These are phyloP conservation scores for Penicillium sp. DNA, from an alignment of 2,329 filamentous ascomycete species.

Conservation along the genomic window DNA sequence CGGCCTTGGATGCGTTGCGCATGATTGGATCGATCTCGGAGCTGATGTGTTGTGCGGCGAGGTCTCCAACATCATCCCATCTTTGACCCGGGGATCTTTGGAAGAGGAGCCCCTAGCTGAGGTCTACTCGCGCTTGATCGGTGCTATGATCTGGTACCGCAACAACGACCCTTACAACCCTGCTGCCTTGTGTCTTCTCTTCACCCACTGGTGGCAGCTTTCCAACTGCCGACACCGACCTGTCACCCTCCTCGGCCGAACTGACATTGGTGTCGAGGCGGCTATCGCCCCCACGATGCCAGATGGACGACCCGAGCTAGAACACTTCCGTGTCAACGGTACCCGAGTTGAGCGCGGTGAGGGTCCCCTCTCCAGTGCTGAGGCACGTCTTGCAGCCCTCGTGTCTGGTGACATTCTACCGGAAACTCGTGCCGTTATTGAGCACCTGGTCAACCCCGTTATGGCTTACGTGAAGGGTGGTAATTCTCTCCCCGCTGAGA, in stretches of 20 bases:
- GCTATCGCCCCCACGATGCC: constrained; percentile 10
- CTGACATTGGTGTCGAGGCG: constrained; percentile 5
- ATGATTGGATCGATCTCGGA: constrained; percentile 14
- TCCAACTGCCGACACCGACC: constrained; percentile 15
- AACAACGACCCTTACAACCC: constrained; percentile 18
- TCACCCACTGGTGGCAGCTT: constrained; percentile 18
- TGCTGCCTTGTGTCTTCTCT: constrained; percentile 11
- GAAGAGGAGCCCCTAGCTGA: constrained; percentile 9
- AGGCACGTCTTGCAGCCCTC: constrained; percentile 7
- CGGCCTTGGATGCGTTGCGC: constrained; percentile 12
- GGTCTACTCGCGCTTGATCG: constrained; percentile 11
- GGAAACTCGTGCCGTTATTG: constrained; percentile 8
- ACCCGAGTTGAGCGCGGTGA: constrained; percentile 11
- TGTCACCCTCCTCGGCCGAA: constrained; percentile 11
- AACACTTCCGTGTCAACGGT: constrained; percentile 11
- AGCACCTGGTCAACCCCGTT: constrained; percentile 10
- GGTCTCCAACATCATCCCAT: constrained; percentile 15
- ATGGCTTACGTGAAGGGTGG: constrained; percentile 10
- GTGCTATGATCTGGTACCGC: constrained; percentile 15
- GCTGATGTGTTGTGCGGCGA: constrained; percentile 12
- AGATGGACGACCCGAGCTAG: constrained; percentile 8
- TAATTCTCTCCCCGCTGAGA: constrained; percentile 9
- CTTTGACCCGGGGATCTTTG: constrained; percentile 11
- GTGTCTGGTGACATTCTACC: constrained; percentile 3
- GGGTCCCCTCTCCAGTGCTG: constrained; percentile 7